Percentiles rank a stretch among this genome's conserved stretches.
phyloP scores from a whole-genome alignment of 371 early-diverging fungal genomes.

The Saksenaea vasiformis region DNA sequence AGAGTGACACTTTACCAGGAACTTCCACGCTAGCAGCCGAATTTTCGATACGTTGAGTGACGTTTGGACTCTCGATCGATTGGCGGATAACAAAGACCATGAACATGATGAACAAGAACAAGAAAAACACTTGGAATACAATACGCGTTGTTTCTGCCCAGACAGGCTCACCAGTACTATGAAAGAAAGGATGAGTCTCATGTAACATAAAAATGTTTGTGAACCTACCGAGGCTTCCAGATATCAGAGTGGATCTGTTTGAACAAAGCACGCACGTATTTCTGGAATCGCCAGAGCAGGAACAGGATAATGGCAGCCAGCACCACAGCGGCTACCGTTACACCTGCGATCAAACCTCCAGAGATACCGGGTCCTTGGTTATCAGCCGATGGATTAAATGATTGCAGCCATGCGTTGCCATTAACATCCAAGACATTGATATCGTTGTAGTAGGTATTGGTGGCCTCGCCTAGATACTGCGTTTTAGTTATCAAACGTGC shows the following conservation, averaged over 20 bases:
- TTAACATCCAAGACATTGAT: slow-evolving; percentile 36
- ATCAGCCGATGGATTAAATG: slow-evolving; percentile 15
- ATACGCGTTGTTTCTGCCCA: slow-evolving; percentile 55
- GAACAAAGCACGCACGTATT: slow-evolving; percentile 39
- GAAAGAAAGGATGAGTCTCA: not conserved
- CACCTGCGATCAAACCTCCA: slow-evolving; percentile 48
- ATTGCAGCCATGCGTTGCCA: slow-evolving; percentile 33
- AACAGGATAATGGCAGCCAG: slow-evolving; percentile 36
- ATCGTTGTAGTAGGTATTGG: slow-evolving; percentile 44
- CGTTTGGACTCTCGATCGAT: slow-evolving; percentile 47
- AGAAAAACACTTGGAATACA: slow-evolving; percentile 38
- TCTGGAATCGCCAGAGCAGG: slow-evolving; percentile 47
- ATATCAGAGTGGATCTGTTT: slow-evolving; percentile 43
- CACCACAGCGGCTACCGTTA: slow-evolving; percentile 37
- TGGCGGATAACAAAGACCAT: slow-evolving; percentile 50
- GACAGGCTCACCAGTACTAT: slow-evolving; percentile 48
- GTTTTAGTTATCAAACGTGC: not conserved
- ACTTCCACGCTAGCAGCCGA: slow-evolving; percentile 36
- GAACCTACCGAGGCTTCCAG: slow-evolving; percentile 46
- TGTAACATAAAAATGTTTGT: not conserved
- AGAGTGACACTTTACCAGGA: slow-evolving; percentile 25
- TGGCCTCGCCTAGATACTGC: slow-evolving; percentile 25
- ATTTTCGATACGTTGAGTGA: slow-evolving; percentile 42
- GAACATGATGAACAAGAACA: slow-evolving; percentile 43
- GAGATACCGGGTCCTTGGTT: slow-evolving; percentile 23